Evolutionary conservation across 495 filamentous ascomycete species (phyloP).

Genomic region (Halenospora varia): DNA sequence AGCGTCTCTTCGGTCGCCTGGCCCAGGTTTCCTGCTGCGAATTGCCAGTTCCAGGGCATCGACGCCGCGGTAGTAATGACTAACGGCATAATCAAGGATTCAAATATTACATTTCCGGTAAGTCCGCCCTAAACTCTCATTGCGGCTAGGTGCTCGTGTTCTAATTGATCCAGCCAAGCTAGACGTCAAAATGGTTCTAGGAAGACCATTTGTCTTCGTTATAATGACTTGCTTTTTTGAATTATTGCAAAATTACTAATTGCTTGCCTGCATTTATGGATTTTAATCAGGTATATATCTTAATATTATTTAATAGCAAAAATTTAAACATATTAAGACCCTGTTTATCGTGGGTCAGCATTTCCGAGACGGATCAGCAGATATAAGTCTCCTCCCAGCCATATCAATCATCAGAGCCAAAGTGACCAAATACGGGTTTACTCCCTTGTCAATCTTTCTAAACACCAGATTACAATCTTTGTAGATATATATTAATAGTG

Average conservation of each 20-base stretch:
- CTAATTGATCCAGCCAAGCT: neutral
- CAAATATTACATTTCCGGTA: neutral
- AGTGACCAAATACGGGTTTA: no score
- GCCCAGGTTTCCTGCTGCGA: neutral
- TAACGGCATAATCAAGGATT: neutral
- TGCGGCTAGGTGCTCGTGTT: neutral
- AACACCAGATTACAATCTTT: no score
- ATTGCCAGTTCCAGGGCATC: neutral
- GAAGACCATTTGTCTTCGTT: neutral
- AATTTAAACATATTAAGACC: neutral
- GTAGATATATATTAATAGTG: no score
- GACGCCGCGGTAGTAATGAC: neutral
- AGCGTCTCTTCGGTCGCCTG: neutral
- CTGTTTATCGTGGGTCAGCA: neutral
- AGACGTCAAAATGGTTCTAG: neutral
- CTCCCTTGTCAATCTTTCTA: no score
- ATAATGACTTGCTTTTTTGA: neutral
- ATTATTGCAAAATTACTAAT: neutral
- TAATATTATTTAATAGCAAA: neutral
- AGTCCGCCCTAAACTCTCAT: neutral
- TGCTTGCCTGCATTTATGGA: neutral
- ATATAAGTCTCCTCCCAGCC: neutral
- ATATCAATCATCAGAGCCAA: neutral
- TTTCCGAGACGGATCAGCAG: neutral
- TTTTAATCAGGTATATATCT: neutral